phyloP scores from a whole-genome alignment of 169 alveolate genomes.

The Cryptosporidium baileyi region DNA sequence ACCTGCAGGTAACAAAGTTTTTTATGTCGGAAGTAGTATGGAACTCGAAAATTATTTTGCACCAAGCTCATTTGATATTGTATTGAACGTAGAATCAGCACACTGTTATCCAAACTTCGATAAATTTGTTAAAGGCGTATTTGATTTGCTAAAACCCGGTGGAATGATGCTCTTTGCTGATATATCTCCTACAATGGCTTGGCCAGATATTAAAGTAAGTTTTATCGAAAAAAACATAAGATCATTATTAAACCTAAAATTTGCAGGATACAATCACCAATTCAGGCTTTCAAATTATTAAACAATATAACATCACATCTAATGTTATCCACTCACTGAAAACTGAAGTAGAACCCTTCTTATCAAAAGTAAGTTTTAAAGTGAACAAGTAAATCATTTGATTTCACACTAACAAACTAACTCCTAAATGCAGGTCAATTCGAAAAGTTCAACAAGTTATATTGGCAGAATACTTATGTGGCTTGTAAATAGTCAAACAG shows the following conservation, averaged over 20 bases:
- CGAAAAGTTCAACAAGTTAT: constrained; percentile 53
- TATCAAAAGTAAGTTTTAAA: constrained; percentile 43
- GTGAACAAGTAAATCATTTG: neutral
- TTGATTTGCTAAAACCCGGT: constrained; percentile 51
- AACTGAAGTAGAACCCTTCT: constrained; percentile 67
- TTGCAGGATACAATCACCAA: constrained; percentile 62
- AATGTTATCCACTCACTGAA: constrained; percentile 44
- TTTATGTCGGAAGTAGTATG: constrained; percentile 67
- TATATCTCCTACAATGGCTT: constrained; percentile 65
- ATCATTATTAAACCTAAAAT: neutral
- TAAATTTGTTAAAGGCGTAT: constrained; percentile 55
- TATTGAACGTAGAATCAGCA: constrained; percentile 56
- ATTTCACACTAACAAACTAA: too few species aligned
- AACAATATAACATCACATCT: constrained; percentile 37
- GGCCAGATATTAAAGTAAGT: constrained; percentile 69
- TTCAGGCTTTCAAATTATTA: constrained; percentile 47
- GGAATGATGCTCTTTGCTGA: constrained; percentile 70
- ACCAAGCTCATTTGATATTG: constrained; percentile 52
- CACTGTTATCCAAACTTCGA: constrained; percentile 65
- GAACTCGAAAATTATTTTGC: constrained; percentile 67
- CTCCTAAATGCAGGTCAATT: constrained; percentile 4
- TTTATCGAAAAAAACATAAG: neutral
- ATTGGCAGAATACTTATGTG: constrained; percentile 54
- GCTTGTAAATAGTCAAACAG: constrained; percentile 69
- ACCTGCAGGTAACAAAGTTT: constrained; percentile 65